Evolutionary conservation across 1,284 basidiomycete genomes (phyloP).

Genomic region (Fomitopsis betulina): DNA sequence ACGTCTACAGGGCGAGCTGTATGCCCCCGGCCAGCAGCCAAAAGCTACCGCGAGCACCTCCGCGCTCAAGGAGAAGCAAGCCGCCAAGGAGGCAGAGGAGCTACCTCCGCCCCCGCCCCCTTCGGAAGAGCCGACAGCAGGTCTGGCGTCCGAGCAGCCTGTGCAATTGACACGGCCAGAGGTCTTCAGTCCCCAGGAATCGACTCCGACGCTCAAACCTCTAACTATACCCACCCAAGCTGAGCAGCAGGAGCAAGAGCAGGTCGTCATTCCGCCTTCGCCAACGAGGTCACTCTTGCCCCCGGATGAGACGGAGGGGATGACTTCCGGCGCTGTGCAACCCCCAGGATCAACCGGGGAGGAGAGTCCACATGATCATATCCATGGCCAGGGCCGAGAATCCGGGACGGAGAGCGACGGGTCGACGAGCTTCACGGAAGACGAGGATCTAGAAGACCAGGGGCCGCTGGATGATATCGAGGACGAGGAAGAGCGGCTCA

Average conservation of each 20-base stretch:
- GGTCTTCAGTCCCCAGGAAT: conserved; percentile 15
- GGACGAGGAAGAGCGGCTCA: conserved; percentile 78
- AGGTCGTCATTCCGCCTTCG: conserved; percentile 49
- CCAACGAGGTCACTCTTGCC: conserved; percentile 40
- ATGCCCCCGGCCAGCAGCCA: not conserved
- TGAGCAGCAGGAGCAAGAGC: conserved; percentile 11
- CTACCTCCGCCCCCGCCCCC: conserved; percentile 19
- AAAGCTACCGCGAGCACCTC: conserved; percentile 12
- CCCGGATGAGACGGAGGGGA: conserved; percentile 54
- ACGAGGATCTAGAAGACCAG: conserved; percentile 47
- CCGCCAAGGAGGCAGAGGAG: conserved; percentile 23
- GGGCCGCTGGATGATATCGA: conserved; percentile 43
- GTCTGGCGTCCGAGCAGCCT: conserved; percentile 15
- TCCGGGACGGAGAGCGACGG: conserved; percentile 39
- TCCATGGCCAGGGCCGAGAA: conserved; percentile 29
- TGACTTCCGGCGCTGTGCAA: conserved; percentile 67
- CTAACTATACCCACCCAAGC: conserved; percentile 22
- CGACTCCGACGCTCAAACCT: conserved; percentile 21
- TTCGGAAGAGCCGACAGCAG: conserved; percentile 11
- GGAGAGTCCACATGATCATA: conserved; percentile 32
- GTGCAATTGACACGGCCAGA: conserved; percentile 11
- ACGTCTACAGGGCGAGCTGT: conserved; percentile 23
- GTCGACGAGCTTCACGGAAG: conserved; percentile 38
- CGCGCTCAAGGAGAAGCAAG: conserved; percentile 28
- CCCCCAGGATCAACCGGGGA: conserved; percentile 64